A percentile compares a stretch with the other conserved stretches of the same genome.
These are phyloP conservation scores for Jasminum sambac DNA, from an alignment of 257 asterid species.

Conservation along the genomic window DNA sequence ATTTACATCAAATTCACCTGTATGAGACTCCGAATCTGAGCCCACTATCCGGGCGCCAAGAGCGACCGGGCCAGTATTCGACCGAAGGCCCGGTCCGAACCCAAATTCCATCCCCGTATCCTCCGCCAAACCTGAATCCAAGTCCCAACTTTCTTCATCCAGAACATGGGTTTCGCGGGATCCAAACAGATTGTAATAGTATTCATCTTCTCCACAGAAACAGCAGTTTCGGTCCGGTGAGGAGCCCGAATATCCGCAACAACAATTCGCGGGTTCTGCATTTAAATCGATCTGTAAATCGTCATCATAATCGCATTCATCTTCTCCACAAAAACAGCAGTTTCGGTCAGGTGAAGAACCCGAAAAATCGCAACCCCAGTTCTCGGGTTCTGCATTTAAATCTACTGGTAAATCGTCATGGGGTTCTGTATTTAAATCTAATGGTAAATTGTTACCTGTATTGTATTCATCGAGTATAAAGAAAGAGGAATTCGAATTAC, in stretches of 20 bases:
- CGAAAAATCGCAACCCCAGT: constrained; percentile 43
- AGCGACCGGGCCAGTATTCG: constrained; percentile 28
- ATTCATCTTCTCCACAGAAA: constrained; percentile 51
- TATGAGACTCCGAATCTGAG: constrained; percentile 68
- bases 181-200: constrained; percentile 76
- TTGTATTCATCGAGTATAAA: constrained; percentile 39
- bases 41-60: constrained; percentile 44
- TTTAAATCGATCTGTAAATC: constrained; percentile 39
- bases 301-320: constrained; percentile 43
- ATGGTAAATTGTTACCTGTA: constrained; percentile 36
- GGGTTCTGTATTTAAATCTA: constrained; percentile 37
- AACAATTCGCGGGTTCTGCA: constrained; percentile 34
- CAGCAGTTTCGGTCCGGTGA: constrained; percentile 33
- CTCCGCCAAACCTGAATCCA: constrained; percentile 37
- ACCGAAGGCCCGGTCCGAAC: constrained; percentile 49
- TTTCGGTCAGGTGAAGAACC: constrained; percentile 27
- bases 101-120: constrained; percentile 53
- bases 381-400: constrained; percentile 20
- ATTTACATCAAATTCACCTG: constrained; percentile 68
- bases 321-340: constrained; percentile 43
- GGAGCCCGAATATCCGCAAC: constrained; percentile 42
- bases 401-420: too few species aligned
- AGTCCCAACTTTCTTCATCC: constrained; percentile 41
- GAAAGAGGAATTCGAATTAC: constrained; percentile 35
- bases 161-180: constrained; percentile 32